Conservation (phyloP, 2,329 filamentous ascomycete genomes). For the Venturia pyrina region DNA sequence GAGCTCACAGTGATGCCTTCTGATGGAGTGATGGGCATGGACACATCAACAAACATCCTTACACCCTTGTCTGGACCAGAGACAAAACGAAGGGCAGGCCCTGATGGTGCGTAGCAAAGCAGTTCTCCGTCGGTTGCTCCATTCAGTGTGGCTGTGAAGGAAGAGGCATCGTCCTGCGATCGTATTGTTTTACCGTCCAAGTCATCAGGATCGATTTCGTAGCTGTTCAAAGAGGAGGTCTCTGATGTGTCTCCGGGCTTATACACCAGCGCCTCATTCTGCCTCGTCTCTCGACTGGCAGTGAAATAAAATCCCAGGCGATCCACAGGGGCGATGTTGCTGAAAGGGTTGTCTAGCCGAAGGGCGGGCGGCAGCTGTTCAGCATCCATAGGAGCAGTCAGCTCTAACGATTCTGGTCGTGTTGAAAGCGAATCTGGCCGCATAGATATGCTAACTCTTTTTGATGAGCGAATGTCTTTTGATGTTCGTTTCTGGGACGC, state of each 20-base stretch:
- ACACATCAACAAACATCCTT: slow-evolving; percentile 11
- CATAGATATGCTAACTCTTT: slow-evolving; percentile 4
- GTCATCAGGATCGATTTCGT: slow-evolving; percentile 8
- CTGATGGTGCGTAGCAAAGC: slow-evolving; percentile 10
- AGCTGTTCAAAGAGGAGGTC: slow-evolving; percentile 9
- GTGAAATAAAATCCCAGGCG: slow-evolving; percentile 12
- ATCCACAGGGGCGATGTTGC: slow-evolving; percentile 5
- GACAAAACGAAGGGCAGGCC: slow-evolving; percentile 9
- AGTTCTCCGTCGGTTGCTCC: background rate
- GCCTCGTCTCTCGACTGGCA: slow-evolving; percentile 9
- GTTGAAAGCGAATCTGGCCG: background rate
- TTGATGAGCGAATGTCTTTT: slow-evolving; percentile 1
- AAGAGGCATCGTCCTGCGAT: slow-evolving; percentile 9
- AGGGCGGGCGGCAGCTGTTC: slow-evolving; percentile 10
- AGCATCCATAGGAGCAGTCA: slow-evolving; percentile 7
- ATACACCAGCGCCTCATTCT: slow-evolving; percentile 7
- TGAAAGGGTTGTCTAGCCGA: background rate
- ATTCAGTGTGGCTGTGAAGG: background rate
- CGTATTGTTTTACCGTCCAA: slow-evolving; percentile 3
- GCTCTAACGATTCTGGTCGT: slow-evolving; percentile 10
- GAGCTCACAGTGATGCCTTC: slow-evolving; percentile 1
- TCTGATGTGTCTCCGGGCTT: slow-evolving; percentile 10
- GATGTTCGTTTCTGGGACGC: slow-evolving; percentile 1
- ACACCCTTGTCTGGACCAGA: background rate
- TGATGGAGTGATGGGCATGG: slow-evolving; percentile 2